phyloP scores from a whole-genome alignment of 257 asterid genomes.

The Jaltomata sinuosa region DNA sequence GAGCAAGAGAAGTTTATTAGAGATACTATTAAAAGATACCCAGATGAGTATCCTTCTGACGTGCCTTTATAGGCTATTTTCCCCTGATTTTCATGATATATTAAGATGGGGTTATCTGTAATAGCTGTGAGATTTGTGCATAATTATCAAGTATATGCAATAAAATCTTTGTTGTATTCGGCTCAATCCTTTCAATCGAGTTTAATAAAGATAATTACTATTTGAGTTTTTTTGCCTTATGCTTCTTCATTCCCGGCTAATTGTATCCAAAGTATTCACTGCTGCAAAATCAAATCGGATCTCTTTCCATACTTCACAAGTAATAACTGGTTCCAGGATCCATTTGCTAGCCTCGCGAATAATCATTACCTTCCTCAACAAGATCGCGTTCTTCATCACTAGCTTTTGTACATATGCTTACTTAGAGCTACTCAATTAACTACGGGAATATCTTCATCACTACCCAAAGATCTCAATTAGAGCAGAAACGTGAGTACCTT shows the following conservation, averaged over 20 bases:
- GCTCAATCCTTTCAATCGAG: neutral
- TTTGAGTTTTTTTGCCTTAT: neutral
- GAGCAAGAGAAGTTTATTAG: constrained; percentile 70
- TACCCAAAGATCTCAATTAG: neutral
- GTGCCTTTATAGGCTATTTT: constrained; percentile 42
- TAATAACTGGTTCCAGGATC: neutral
- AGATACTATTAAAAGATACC: constrained; percentile 43
- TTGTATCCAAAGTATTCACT: neutral
- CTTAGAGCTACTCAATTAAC: neutral
- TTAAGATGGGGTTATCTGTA: neutral
- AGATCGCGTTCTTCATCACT: neutral
- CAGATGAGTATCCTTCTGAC: constrained; percentile 59
- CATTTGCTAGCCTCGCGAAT: neutral
- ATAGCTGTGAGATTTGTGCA: neutral
- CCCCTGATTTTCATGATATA: neutral
- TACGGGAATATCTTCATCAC: neutral
- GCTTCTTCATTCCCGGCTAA: neutral
- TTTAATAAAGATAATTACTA: neutral
- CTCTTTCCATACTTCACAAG: neutral
- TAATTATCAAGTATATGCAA: neutral
- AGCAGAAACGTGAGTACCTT: neutral
- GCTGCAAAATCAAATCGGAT: neutral
- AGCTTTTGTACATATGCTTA: neutral
- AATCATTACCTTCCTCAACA: neutral
- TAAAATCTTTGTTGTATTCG: neutral